These are phyloP conservation scores for Crithidia bombi DNA, from an alignment of 208 protist species.

Conservation along the genomic window DNA sequence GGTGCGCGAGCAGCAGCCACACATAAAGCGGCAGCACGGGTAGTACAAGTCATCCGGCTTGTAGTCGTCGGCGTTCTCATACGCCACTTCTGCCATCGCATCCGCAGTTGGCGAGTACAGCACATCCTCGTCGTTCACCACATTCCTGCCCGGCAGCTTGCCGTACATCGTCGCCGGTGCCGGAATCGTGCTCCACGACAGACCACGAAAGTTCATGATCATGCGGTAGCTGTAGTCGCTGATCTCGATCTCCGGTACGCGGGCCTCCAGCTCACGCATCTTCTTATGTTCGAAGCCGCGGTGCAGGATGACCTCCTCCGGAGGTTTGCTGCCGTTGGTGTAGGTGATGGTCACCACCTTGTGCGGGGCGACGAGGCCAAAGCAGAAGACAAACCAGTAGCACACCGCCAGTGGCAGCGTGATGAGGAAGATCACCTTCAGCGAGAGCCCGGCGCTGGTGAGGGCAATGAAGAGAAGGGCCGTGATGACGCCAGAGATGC, in stretches of 20 bases:
- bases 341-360: conserved; percentile 41
- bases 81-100: conserved; percentile 12
- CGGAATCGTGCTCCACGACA: conserved; percentile 40
- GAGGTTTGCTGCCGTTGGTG: conserved; percentile 8
- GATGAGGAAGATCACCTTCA: conserved; percentile 71
- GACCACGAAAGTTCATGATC: conserved; percentile 52
- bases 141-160: conserved; percentile 6
- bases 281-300: conserved; percentile 43
- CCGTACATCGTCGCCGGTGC: conserved; percentile 21
- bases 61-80: conserved; percentile 16
- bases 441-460: conserved; percentile 46
- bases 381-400: conserved; percentile 77
- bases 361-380: conserved; percentile 66
- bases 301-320: conserved; percentile 34
- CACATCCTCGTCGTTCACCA: conserved; percentile 17
- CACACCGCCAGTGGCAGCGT: conserved; percentile 60
- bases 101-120: conserved; percentile 7
- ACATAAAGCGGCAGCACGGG: conserved; percentile 37
- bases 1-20: conserved; percentile 30
- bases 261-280: conserved; percentile 31
- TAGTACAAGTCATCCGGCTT: conserved; percentile 44
- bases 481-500: conserved; percentile 84
- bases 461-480: conserved; percentile 81
- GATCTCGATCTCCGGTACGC: conserved; percentile 16
- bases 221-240: conserved; percentile 48